Conservation (phyloP, 768 basidiomycete genomes). For the Amanita rimosa region DNA sequence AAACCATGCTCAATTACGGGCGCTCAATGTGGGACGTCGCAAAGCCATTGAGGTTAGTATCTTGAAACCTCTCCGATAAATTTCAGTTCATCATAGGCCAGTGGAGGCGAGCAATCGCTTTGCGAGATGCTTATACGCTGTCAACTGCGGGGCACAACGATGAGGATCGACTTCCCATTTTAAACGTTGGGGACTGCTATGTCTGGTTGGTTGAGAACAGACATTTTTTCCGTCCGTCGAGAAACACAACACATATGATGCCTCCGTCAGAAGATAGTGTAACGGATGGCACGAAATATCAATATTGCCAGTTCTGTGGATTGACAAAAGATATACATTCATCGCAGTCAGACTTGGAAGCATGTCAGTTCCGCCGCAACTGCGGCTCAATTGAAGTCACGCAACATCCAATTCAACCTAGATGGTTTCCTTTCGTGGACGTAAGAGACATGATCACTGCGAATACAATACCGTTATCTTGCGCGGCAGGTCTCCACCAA, state of each 20-base stretch:
- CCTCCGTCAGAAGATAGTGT: neutral
- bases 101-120: constrained; percentile 38
- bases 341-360: neutral
- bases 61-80: neutral
- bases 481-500: neutral
- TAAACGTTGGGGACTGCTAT: constrained; percentile 33
- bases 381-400: neutral
- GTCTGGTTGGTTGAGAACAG: constrained; percentile 33
- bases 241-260: neutral
- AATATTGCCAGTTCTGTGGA: neutral
- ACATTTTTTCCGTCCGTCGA: constrained; percentile 18
- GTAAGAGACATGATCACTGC: neutral
- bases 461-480: neutral
- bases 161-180: constrained; percentile 10
- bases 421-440: neutral
- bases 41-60: constrained; percentile 39
- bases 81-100: constrained; percentile 10
- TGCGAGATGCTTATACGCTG: constrained; percentile 28
- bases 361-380: neutral
- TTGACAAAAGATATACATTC: neutral
- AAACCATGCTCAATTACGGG: constrained; percentile 21
- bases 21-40: constrained; percentile 29
- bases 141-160: constrained; percentile 9
- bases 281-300: neutral
- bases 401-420: neutral